A percentile compares a stretch with the other conserved stretches of the same genome.
Evolutionary conservation across 2,329 filamentous ascomycete species (phyloP).

Genomic region (Aspergillus hortae): DNA sequence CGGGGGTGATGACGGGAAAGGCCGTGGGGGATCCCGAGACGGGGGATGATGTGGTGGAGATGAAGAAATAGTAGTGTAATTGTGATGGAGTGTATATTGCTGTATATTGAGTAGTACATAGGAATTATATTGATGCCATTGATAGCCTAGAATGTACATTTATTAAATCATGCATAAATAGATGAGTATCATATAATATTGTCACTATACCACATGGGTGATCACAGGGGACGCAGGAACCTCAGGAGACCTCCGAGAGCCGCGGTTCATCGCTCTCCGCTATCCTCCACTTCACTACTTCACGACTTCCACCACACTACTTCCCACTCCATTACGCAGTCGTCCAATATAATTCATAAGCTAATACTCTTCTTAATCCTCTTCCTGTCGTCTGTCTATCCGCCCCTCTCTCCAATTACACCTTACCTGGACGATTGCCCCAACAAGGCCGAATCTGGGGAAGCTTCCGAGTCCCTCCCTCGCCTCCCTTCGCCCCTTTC

Average conservation of each 20-base stretch:
- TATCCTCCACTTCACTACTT: neutral
- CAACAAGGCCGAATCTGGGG: conserved; percentile 14
- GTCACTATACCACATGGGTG: neutral
- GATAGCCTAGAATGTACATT: too few relatives aligned
- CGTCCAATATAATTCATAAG: too few relatives aligned
- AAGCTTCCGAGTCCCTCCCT: conserved; percentile 4
- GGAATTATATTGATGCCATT: too few relatives aligned
- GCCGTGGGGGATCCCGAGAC: conserved; percentile 32
- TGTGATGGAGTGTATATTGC: neutral
- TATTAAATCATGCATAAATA: too few relatives aligned
- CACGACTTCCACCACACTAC: conserved; percentile 2
- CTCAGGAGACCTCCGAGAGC: conserved; percentile 26
- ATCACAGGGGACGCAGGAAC: conserved; percentile 22
- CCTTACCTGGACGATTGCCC: neutral
- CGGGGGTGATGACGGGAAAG: conserved; percentile 31
- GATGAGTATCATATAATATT: too few relatives aligned
- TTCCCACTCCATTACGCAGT: neutral
- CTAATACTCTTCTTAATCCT: neutral
- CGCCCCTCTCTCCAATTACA: neutral
- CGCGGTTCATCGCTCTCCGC: conserved; percentile 23
- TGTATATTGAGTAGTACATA: neutral
- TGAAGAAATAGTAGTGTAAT: neutral
- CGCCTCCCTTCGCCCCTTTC: neutral
- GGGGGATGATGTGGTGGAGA: conserved; percentile 13
- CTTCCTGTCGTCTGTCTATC: neutral